A percentile compares a stretch with the other conserved stretches of the same genome.
Conservation (phyloP, 2,329 filamentous ascomycete genomes). For the Fusarium coffeatum region DNA sequence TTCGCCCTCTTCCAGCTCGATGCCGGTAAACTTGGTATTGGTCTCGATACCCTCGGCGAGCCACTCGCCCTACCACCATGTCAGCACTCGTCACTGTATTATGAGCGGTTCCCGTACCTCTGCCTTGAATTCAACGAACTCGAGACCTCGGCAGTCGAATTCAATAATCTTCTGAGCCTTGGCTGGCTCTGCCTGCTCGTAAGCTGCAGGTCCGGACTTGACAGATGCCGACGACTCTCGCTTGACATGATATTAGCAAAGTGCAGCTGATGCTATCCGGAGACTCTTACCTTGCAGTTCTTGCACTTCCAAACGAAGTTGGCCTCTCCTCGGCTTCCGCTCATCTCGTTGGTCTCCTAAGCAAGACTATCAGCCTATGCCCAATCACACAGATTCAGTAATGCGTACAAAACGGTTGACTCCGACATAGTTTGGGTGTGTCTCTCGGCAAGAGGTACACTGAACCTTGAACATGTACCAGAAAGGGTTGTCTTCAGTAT, state of each 20-base stretch:
- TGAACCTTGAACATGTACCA: slow-evolving; percentile 98
- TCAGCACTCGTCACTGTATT: not conserved
- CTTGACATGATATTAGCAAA: slow-evolving; percentile 56
- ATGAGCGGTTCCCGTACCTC: slow-evolving; percentile 68
- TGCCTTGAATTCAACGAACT: slow-evolving; percentile 90
- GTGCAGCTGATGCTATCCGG: not conserved
- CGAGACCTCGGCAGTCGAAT: slow-evolving; percentile 92
- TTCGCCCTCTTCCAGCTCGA: slow-evolving; percentile 89
- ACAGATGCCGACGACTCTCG: slow-evolving; percentile 89
- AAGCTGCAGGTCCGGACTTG: slow-evolving; percentile 76
- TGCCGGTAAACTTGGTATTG: slow-evolving; percentile 80
- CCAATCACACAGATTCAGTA: not conserved
- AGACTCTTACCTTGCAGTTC: slow-evolving; percentile 82
- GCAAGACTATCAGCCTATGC: slow-evolving; percentile 12
- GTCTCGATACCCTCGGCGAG: slow-evolving; percentile 85
- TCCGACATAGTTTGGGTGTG: slow-evolving; percentile 85
- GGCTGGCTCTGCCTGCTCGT: slow-evolving; percentile 76
- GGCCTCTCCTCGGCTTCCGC: slow-evolving; percentile 91
- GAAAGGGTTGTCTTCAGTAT: slow-evolving; percentile 85
- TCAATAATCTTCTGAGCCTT: slow-evolving; percentile 84
- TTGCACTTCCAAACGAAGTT: slow-evolving; percentile 99
- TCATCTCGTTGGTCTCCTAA: slow-evolving; percentile 90
- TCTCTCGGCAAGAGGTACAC: slow-evolving; percentile 96
- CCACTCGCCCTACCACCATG: slow-evolving; percentile 80
- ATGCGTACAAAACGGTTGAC: slow-evolving; percentile 87